Evolutionary conservation across 768 basidiomycete species (phyloP), one percentile per base, ranked within the genome.

Genomic region (Peribolospora kevripleyi): DNA sequence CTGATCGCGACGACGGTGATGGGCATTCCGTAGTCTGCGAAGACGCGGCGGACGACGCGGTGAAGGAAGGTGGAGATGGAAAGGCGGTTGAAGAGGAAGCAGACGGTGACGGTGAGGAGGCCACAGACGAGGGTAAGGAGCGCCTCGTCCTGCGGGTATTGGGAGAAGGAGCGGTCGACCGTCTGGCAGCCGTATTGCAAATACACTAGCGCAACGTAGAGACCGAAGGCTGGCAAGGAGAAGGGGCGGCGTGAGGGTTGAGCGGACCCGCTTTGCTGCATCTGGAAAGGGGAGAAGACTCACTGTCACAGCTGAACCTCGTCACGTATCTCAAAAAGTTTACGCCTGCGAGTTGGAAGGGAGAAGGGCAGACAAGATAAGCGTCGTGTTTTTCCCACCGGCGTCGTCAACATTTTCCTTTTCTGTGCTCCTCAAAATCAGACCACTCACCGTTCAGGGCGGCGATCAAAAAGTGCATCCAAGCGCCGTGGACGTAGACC

Each of bases 401-500:
- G 25, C 25, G 25, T 25, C 25, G 25, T 25, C 25, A 25, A 25
- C 25, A 25, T 25, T 25, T 25, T 25, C 25, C 25, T 25, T 25
- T 25, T 25, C 25, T 25, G 25, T 25, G 25, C 25, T 25, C 25
- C 25, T 25, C 25, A 25, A 25, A 25, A 25, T 25, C 25, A 25
- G 25, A 25, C 25, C 25, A 25, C 25, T 25, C 25, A 25, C 25
- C 25, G 25, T 25, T 25, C 25, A 25, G 25, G 25, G 25, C 25
- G 25, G 25, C 25, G 25, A 25, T 25, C 25, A 25, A 25, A 25
- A 25, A 25, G 25, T 25, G 25, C 25, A 25, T 25, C 59, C 46
- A 87, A 81, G 84, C 86, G 42, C 76, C 83, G 85, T 85, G 88
- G 0, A 87, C 69, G 65, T 91, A 90, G 0, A 85, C 81, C 87